A percentile compares a stretch with the other conserved stretches of the same genome.
Evolutionary conservation across 129 eudicot species (phyloP).

Genomic region (Saussurea involucrata): DNA sequence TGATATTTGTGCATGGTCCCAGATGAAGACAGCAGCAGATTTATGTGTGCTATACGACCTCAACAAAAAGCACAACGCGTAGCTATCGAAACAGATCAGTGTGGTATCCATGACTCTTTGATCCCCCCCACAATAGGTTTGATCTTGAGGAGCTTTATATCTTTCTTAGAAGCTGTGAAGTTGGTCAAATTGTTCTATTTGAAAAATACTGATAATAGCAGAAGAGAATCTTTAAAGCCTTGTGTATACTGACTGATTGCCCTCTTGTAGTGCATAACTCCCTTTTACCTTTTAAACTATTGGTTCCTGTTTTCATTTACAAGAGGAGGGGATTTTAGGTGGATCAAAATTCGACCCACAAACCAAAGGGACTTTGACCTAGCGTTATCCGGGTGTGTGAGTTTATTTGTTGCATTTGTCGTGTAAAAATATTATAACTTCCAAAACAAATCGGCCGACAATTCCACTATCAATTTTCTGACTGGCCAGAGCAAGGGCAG

Average conservation of each 20-base stretch:
- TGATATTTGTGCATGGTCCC: slow-evolving; percentile 24
- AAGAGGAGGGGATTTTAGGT: slow-evolving; percentile 6
- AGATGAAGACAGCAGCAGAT: slow-evolving; percentile 99
- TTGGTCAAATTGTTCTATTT: slow-evolving; percentile 10
- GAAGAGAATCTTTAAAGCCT: slow-evolving; percentile 15
- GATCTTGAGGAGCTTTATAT: slow-evolving; percentile 7
- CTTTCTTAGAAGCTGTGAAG: slow-evolving; percentile 20
- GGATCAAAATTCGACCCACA: slow-evolving; percentile 7
- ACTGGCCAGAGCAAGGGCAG: not conserved
- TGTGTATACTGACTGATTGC: slow-evolving; percentile 26
- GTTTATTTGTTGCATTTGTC: not conserved
- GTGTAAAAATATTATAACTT: not conserved
- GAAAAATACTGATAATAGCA: slow-evolving; percentile 23
- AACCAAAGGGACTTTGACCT: not conserved
- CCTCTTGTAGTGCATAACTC: slow-evolving; percentile 29
- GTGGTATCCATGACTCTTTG: slow-evolving; percentile 5
- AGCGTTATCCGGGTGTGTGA: not conserved
- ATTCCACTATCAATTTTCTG: slow-evolving; percentile 14
- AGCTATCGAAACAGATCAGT: slow-evolving; percentile 14
- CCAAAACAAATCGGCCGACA: not conserved
- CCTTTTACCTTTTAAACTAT: slow-evolving; percentile 2
- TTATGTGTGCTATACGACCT: slow-evolving; percentile 83
- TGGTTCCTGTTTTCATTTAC: slow-evolving; percentile 7
- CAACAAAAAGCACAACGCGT: slow-evolving; percentile 59
- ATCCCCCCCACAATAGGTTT: not conserved